Evolutionary conservation across 164 flowering plant genomes (phyloP), one percentile per base, ranked within the genome.

Genomic region (Magnolia kwangsiensis): DNA sequence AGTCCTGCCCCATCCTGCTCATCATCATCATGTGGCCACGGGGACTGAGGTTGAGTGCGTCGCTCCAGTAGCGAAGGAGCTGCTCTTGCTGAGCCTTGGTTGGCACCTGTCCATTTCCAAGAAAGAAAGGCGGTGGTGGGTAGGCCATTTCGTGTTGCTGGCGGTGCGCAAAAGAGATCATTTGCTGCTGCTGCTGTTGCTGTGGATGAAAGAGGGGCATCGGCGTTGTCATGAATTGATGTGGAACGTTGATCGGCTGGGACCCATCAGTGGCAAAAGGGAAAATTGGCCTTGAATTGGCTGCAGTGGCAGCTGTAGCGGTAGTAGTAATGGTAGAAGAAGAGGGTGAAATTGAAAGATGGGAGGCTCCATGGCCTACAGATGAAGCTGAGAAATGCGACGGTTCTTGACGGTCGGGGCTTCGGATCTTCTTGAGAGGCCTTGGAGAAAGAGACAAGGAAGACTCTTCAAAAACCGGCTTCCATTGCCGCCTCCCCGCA

Each of bases 1-100:
- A 66, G 31, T 86, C 83, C 20, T 81, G 89, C 6, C 87, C 88
- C 51, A 89, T 51, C 11, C 87, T 79, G 81, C 82, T 89, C 89
- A 90, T 87, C 97, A 88, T 90, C 93, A 89, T 89, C 88, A 83
- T 82, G 75, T 84, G 83, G 11, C 92, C 97, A 58, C 96, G 84
- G 0, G 96, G 96, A 65, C 97, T 92, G 14, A 90, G 80, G 78
- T 90, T 89, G 77, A 90, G 75, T 0, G 93, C 82, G 37, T 90
- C 90, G 50, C 89, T 89, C 92, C 93, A 92, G 74, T 91, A 86
- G 76, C 82, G 90, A 5, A 91, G 82, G 68, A 89, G 83, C 74
- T 88, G 92, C 80, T 87, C 89, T 45, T 61, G 81, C 31, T 81
- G 74, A 51, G 29, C 55, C 24, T 21, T 49, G 50, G 61, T 21